These are phyloP conservation scores for Platanus orientalis DNA, from an alignment of 164 flowering plant species.

Conservation along the genomic window DNA sequence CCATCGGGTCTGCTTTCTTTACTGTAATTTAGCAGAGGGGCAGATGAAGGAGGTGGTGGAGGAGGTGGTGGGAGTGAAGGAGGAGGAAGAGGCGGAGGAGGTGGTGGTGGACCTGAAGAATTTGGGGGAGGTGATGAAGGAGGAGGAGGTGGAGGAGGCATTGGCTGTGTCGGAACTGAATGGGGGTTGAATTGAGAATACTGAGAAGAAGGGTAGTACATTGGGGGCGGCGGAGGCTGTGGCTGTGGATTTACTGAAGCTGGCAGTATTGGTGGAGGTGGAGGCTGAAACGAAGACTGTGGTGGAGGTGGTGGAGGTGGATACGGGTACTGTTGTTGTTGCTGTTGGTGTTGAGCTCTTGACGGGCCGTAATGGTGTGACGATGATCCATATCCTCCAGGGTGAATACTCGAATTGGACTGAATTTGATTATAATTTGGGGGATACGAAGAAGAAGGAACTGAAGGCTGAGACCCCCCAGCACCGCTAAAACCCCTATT, in stretches of 20 bases:
- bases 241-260: constrained; percentile 23
- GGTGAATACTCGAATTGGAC: constrained; percentile 34
- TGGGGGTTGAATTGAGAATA: constrained; percentile 41
- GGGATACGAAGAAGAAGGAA: constrained; percentile 23
- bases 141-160: constrained; percentile 43
- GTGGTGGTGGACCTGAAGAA: constrained; percentile 50
- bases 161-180: constrained; percentile 30
- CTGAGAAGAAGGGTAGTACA: constrained; percentile 53
- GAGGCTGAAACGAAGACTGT: constrained; percentile 3
- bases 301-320: constrained; percentile 40
- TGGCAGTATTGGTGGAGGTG: constrained; percentile 37
- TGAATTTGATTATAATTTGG: constrained; percentile 32
- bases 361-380: constrained; percentile 30
- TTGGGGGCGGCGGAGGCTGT: constrained; percentile 28
- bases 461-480: constrained; percentile 18
- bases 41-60: constrained; percentile 39
- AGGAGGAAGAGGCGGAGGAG: constrained; percentile 33
- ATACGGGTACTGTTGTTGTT: constrained; percentile 34
- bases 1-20: constrained; percentile 29
- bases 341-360: constrained; percentile 21
- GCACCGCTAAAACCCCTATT: constrained; percentile 28
- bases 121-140: constrained; percentile 50
- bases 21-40: constrained; percentile 18
- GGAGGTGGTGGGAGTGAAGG: constrained; percentile 44
- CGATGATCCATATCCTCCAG: constrained; percentile 24